Evolutionary conservation across 768 basidiomycete species (phyloP).

Genomic region (Multifurca ochricompacta): DNA sequence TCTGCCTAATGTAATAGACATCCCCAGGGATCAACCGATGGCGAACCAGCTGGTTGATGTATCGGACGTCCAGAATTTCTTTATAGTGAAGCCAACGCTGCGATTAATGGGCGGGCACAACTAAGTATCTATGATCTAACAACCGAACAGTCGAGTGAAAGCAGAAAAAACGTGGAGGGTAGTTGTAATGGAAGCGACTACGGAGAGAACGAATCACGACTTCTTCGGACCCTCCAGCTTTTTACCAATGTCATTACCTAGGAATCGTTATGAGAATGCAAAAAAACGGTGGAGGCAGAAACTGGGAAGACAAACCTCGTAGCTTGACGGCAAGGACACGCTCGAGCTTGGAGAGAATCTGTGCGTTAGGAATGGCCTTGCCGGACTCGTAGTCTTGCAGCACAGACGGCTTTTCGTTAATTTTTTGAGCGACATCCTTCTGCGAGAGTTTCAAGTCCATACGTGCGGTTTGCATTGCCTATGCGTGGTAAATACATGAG

Average conservation of each 20-base stretch:
- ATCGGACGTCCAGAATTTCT: background rate
- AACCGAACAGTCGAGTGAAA: slow-evolving; percentile 18
- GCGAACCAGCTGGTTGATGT: slow-evolving; percentile 15
- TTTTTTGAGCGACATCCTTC: slow-evolving; percentile 87
- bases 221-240: slow-evolving; percentile 75
- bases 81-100: slow-evolving; percentile 7
- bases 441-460: slow-evolving; percentile 75
- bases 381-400: slow-evolving; percentile 87
- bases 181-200: slow-evolving; percentile 27
- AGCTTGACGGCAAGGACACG: slow-evolving; percentile 80
- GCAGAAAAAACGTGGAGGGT: slow-evolving; percentile 16
- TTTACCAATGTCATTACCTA: slow-evolving; percentile 79
- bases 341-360: slow-evolving; percentile 86
- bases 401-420: slow-evolving; percentile 88
- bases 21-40: slow-evolving; percentile 17
- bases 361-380: slow-evolving; percentile 78
- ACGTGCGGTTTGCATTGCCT: slow-evolving; percentile 81
- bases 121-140: slow-evolving; percentile 20
- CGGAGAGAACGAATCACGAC: slow-evolving; percentile 43
- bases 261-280: slow-evolving; percentile 8
- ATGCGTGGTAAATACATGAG: slow-evolving; percentile 12
- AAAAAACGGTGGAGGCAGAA: background rate
- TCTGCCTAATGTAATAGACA: background rate
- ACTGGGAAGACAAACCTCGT: slow-evolving; percentile 48
- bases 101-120: background rate